Percentiles rank a stretch among this genome's conserved stretches.
phyloP scores from a whole-genome alignment of 495 filamentous ascomycete species.

The Evansstolkia leycettana region DNA sequence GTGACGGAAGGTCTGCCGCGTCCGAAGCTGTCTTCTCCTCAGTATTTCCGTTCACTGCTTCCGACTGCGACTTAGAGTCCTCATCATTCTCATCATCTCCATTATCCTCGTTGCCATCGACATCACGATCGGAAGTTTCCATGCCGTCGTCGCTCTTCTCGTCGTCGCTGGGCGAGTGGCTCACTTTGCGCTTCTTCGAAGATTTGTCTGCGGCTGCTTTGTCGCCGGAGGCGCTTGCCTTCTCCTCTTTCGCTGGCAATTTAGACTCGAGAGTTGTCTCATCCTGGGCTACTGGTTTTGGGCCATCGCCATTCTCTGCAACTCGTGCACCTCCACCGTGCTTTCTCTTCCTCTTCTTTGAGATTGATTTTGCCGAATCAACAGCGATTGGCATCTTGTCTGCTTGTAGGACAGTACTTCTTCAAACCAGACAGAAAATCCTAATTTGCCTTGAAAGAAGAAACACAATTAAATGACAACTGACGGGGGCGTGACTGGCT shows the following conservation, averaged over 20 bases:
- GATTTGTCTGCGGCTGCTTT: slow-evolving; percentile 14
- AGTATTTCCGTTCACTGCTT: slow-evolving; percentile 4
- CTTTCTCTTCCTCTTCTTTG: slow-evolving; percentile 60
- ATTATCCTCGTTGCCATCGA: slow-evolving; percentile 14
- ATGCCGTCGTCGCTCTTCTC: slow-evolving; percentile 20
- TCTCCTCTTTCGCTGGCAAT: slow-evolving; percentile 12
- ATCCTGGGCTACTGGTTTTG: slow-evolving; percentile 9
- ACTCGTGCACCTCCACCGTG: slow-evolving; percentile 17
- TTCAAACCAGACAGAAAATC: no score
- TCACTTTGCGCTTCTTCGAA: slow-evolving; percentile 27
- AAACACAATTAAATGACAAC: no score
- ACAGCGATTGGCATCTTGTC: slow-evolving; percentile 25
- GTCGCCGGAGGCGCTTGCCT: slow-evolving; percentile 7
- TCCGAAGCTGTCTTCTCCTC: not conserved
- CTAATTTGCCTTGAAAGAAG: no score
- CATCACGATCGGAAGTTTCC: slow-evolving; percentile 7
- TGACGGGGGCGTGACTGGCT: no score
- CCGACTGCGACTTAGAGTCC: slow-evolving; percentile 1
- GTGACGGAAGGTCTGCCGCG: slow-evolving; percentile 35
- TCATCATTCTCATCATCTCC: slow-evolving; percentile 14
- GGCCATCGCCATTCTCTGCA: slow-evolving; percentile 15
- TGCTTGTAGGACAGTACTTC: no score
- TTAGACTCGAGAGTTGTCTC: not conserved
- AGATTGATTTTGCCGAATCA: slow-evolving; percentile 41
- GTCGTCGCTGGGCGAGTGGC: slow-evolving; percentile 18